phyloP scores from a whole-genome alignment of 331 rosid genomes.

The Arachis monticola region DNA sequence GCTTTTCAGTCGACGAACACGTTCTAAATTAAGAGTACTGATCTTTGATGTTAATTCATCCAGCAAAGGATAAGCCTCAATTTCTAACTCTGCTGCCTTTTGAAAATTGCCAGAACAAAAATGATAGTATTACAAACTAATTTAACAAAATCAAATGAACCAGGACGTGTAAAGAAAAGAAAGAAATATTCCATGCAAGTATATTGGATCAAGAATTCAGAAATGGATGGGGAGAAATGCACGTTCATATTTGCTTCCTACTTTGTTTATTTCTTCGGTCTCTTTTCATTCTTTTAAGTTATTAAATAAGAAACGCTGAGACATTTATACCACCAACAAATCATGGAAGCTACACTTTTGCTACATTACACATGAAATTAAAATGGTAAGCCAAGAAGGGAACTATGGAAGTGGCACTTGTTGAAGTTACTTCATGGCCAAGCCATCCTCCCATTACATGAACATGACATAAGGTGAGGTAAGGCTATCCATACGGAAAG shows the following conservation, averaged over 20 bases:
- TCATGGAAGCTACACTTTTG: background rate
- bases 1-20: conserved; percentile 94
- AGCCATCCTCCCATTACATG: conserved; percentile 7
- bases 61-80: conserved; percentile 90
- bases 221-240: conserved; percentile 9
- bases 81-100: conserved; percentile 97
- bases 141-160: conserved; percentile 38
- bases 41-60: conserved; percentile 97
- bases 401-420: background rate
- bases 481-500: too few relatives aligned
- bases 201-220: conserved; percentile 2
- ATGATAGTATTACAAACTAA: conserved; percentile 40
- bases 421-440: conserved; percentile 23
- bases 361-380: conserved; percentile 20
- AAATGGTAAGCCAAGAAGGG: conserved; percentile 24
- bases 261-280: background rate
- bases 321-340: conserved; percentile 26
- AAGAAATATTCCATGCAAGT: conserved; percentile 5
- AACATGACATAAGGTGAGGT: background rate
- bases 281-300: background rate
- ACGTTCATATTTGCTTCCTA: conserved; percentile 9
- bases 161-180: conserved; percentile 26
- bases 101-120: conserved; percentile 35
- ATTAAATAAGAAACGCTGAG: conserved; percentile 1
- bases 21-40: conserved; percentile 98